Conservation (phyloP, 352 stramenopile genomes). For the Phytophthora sansomeana region DNA sequence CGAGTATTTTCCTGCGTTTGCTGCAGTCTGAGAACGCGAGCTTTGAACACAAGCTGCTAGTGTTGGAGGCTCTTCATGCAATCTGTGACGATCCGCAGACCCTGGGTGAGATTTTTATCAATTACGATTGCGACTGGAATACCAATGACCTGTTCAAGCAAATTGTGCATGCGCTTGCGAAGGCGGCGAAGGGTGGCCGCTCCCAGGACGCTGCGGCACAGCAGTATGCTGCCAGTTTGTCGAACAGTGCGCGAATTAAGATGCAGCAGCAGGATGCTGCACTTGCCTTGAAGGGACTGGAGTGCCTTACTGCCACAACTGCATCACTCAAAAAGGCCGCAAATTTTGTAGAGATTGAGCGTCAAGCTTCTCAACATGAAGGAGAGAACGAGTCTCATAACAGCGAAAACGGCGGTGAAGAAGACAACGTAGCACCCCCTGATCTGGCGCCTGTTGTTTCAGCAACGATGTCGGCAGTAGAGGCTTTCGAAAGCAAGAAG, state of each 20-base stretch:
- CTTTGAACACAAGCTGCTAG: constrained; percentile 98
- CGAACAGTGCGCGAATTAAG: constrained; percentile 66
- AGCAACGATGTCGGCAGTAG: constrained; percentile 84
- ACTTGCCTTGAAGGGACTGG: constrained; percentile 87
- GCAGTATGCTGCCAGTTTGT: constrained; percentile 64
- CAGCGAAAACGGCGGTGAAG: constrained; percentile 52
- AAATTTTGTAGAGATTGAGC: constrained; percentile 76
- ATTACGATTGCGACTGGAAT: constrained; percentile 99
- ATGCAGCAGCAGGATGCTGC: constrained; percentile 77
- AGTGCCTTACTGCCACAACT: constrained; percentile 95
- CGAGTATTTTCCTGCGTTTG: constrained; percentile 98
- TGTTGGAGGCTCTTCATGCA: constrained; percentile 96
- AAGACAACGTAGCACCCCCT: constrained; percentile 45
- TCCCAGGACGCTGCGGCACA: constrained; percentile 52
- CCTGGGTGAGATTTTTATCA: constrained; percentile 99
- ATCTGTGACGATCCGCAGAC: constrained; percentile 96
- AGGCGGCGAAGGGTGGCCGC: constrained; percentile 93
- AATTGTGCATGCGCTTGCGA: constrained; percentile 96
- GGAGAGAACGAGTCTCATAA: constrained; percentile 38
- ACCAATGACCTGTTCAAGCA: constrained; percentile 98
- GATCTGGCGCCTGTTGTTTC: constrained; percentile 38
- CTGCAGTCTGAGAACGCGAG: constrained; percentile 97
- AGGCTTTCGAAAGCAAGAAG: constrained; percentile 98
- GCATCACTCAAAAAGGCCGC: constrained; percentile 92
- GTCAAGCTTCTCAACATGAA: constrained; percentile 46